Percentiles rank a stretch among this genome's conserved stretches.
Conservation (phyloP, 768 basidiomycete species). For the Tulasnella sp. region DNA sequence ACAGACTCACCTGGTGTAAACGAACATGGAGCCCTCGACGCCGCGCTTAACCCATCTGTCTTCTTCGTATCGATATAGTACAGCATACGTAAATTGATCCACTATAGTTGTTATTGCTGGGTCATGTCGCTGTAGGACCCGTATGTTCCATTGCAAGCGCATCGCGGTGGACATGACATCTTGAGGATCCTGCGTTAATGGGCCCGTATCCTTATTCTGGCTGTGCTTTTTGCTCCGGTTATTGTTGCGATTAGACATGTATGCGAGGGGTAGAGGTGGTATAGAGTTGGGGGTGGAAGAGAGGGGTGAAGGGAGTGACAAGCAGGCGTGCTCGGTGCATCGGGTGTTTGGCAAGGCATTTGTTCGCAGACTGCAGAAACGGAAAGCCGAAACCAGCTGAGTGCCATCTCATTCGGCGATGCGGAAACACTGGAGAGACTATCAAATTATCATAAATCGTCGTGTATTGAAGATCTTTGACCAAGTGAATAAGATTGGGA, state of each 20-base stretch:
- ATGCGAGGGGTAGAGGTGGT: not conserved
- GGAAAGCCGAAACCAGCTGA: not conserved
- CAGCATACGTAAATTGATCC: conserved; percentile 85
- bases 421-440: not conserved
- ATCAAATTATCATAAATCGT: not conserved
- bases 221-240: not conserved
- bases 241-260: conserved; percentile 17
- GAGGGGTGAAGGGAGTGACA: not conserved
- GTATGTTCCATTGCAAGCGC: conserved; percentile 53
- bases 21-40: conserved; percentile 83
- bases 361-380: conserved; percentile 3
- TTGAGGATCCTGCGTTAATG: conserved; percentile 27
- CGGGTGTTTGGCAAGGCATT: not conserved
- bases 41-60: conserved; percentile 79
- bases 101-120: conserved; percentile 75
- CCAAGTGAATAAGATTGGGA: not conserved
- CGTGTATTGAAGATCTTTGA: not conserved
- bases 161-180: conserved; percentile 32
- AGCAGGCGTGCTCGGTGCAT: not conserved
- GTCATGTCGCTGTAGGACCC: conserved; percentile 72
- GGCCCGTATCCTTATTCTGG: conserved; percentile 9
- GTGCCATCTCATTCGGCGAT: not conserved
- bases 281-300: not conserved
- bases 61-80: conserved; percentile 40
- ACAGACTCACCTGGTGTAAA: conserved; percentile 69